Evolutionary conservation across 805 yeast genomes (phyloP).

Genomic region (Teunomyces aglyptinius): DNA sequence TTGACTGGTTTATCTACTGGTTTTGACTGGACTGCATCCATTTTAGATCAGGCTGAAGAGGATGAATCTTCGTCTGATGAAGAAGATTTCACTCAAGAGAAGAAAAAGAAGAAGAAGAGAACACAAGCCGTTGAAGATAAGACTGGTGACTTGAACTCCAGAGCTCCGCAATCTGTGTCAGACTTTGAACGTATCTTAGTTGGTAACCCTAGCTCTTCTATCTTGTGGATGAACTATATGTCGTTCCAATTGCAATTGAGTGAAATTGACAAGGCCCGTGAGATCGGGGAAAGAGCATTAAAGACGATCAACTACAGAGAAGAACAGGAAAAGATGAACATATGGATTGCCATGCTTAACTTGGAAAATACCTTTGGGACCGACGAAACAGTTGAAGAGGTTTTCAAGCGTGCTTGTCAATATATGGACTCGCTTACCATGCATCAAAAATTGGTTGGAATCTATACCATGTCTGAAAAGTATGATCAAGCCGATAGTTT

Average conservation of each 20-base stretch:
- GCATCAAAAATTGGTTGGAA: constrained; percentile 75
- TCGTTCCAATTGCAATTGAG: constrained; percentile 94
- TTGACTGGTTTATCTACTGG: constrained; percentile 74
- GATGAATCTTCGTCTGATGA: constrained; percentile 53
- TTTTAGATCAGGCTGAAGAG: constrained; percentile 75
- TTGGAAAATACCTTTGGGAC: constrained; percentile 93
- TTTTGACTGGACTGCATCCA: constrained; percentile 94
- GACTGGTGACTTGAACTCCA: constrained; percentile 78
- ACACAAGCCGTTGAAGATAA: constrained; percentile 65
- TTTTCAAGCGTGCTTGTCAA: constrained; percentile 81
- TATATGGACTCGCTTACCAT: constrained; percentile 85
- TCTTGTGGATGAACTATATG: constrained; percentile 97
- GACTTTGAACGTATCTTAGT: constrained; percentile 91
- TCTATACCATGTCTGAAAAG: constrained; percentile 73
- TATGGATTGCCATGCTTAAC: constrained; percentile 94
- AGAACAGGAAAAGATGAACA: constrained; percentile 87
- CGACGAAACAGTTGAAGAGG: constrained; percentile 73
- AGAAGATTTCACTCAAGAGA: constrained; percentile 57
- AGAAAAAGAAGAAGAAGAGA: constrained; percentile 42
- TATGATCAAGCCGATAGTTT: constrained; percentile 65
- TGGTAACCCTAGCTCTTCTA: constrained; percentile 91
- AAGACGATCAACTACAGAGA: constrained; percentile 87
- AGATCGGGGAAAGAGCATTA: constrained; percentile 87
- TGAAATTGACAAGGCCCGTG: constrained; percentile 93
- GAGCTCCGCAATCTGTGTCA: constrained; percentile 86